These are phyloP conservation scores for Fusarium buharicum DNA, from an alignment of 2,329 filamentous ascomycete species.

Conservation along the genomic window DNA sequence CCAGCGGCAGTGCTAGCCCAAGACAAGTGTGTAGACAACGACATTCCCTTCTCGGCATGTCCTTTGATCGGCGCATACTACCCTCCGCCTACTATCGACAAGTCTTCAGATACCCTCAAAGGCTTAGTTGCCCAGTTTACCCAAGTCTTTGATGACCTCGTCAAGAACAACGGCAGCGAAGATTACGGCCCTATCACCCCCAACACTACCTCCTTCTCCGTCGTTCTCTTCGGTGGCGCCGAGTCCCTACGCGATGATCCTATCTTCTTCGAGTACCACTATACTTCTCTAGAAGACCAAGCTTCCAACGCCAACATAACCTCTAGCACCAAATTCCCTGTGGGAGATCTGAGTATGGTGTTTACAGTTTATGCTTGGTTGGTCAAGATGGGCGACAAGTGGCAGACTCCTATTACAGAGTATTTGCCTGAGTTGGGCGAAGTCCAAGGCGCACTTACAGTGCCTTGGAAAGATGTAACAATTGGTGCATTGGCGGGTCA, in stretches of 20 bases:
- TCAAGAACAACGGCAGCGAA: conserved; percentile 25
- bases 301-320: conserved; percentile 28
- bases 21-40: background rate
- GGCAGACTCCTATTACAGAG: conserved; percentile 45
- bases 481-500: conserved; percentile 38
- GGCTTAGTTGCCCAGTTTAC: conserved; percentile 15
- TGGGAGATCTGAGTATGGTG: conserved; percentile 48
- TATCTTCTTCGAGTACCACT: conserved; percentile 39
- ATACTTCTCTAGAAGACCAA: conserved; percentile 31
- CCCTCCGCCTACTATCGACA: conserved; percentile 26
- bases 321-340: conserved; percentile 40
- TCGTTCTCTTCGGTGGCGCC: conserved; percentile 32
- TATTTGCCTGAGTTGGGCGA: conserved; percentile 44
- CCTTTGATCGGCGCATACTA: conserved; percentile 38
- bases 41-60: conserved; percentile 33
- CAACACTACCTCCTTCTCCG: conserved; percentile 38
- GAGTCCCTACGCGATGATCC: conserved; percentile 13
- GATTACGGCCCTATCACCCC: conserved; percentile 26
- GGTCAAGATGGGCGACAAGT: conserved; percentile 43
- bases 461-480: conserved; percentile 30
- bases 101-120: conserved; percentile 1
- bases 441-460: background rate
- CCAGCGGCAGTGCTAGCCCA: background rate
- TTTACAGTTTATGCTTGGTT: conserved; percentile 51
- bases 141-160: conserved; percentile 23